Evolutionary conservation across 768 basidiomycete genomes (phyloP), one percentile per base, ranked within the genome.

Genomic region (Pulveroboletus sp.): DNA sequence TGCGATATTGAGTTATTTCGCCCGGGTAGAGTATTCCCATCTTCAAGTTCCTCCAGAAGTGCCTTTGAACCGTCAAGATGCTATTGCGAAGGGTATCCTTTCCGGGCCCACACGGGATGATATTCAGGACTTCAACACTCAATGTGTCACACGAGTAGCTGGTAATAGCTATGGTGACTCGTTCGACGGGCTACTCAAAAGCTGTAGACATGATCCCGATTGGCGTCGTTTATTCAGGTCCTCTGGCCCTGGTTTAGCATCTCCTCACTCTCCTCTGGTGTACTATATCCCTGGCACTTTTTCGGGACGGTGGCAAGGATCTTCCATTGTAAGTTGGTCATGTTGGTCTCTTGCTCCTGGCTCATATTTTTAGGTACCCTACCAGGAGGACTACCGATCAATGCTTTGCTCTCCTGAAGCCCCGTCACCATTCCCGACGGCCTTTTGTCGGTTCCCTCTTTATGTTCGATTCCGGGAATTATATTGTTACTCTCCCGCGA

Each of bases 391-490:
- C 24, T 79, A 77, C 50, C 54, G 56, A 32, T 54, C 62, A 8
- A 76, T 77, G 72, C 50, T 65, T 37, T 63, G 49, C 11, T 65
- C 67, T 26, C 36, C 59, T 19, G 55, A 63, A 19, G 65, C 67
- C 22, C 76, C 75, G 3, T 61, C 60, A 41, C 47, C 63, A 11
- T 71, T 73, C 49, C 62, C 63, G 20, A 58, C n/a, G n/a, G n/a
- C 61, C 19, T 71, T 69, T 45, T 66, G 71, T 29, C 70, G 77
- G 40, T 71, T 64, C 37, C 78, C 81, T 11, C 63, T 80, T 24
- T 80, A 77, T 55, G 61, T 79, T 47, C 68, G 65, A 2, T 64
- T 82, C 23, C 70, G 73, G 52, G 80, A 81, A 51, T 71, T 80
- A 44, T 77, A 72, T 53, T 73, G 67, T 39, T 72, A 64, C 54